Base-by-base conservation (phyloP, 257 asterid species). In the Voacanga thouarsii region DNA sequence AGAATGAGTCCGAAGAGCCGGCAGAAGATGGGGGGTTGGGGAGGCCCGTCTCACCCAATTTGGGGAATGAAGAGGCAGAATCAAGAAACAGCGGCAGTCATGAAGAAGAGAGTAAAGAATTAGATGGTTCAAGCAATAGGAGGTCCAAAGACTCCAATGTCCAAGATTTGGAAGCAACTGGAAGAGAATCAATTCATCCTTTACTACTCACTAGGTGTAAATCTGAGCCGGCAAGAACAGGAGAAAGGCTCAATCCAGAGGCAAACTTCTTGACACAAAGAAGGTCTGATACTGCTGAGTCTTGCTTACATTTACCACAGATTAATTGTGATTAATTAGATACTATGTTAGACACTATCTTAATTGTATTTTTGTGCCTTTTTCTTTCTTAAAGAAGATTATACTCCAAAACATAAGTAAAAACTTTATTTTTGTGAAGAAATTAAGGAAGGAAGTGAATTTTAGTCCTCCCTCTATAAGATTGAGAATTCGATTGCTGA, bases 221-320 rank as follows among this genome's bases (percentile, higher is more conserved):
- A 90, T 94, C 99, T 65, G 97, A 89, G 77, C 98, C 98, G 30
- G 94, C 96, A 56, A 87, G 85, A 87, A 92, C 85, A 60, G 97
- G 94, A 30, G 92, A 83, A 77, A 84, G 92, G 84, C 91, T 92
- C 7, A 76, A 71, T 75, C 86, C 83, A 80, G 88, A 89, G 66
- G 76, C 84, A 61, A 82, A 72, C 77, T 82, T 85, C 59, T 81
- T 77, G 57, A 82, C 65, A 75, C 85, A 78, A 75, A 82, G 53
- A 79, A 84, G 92, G 86, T 87, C 87, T 53, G 89, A 77, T 71
- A 78, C 75, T 84, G 82, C 75, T 68, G 82, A 87, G 30, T 77
- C 84, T 55, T 77, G 71, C 82, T 71, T 85, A 61, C 78, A 80
- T 26, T 75, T 47, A 80, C 78, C 65, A 73, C 19, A 50, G 21